phyloP scores from a whole-genome alignment of 2,329 filamentous ascomycete genomes.

The Ophiostoma novo-ulmi region DNA sequence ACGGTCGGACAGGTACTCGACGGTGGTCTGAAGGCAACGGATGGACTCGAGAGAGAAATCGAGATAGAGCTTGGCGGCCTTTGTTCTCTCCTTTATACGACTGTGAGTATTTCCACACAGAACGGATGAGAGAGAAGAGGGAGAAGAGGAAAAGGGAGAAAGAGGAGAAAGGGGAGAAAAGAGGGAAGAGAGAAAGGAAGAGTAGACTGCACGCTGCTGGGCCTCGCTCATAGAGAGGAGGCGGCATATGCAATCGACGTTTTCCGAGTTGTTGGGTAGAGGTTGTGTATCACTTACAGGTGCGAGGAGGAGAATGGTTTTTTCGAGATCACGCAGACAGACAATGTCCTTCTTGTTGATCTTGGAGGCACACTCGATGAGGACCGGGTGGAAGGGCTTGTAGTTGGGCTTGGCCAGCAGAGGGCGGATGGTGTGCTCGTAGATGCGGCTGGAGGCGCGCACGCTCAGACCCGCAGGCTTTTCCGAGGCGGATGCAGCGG shows the following conservation, averaged over 20 bases:
- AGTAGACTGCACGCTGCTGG: constrained; percentile 29
- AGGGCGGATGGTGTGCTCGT: constrained; percentile 71
- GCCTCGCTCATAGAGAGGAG: constrained; percentile 11
- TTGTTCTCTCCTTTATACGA: constrained; percentile 65
- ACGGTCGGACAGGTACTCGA: constrained; percentile 76
- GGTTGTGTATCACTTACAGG: constrained; percentile 66
- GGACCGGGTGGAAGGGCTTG: constrained; percentile 74
- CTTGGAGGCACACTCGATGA: constrained; percentile 70
- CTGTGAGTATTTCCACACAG: constrained; percentile 58
- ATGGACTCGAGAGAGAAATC: constrained; percentile 88
- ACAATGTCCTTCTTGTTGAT: constrained; percentile 81
- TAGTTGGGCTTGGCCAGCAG: constrained; percentile 67
- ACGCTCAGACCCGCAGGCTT: constrained; percentile 59
- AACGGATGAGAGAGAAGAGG: constrained; percentile 40
- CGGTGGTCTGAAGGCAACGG: constrained; percentile 81
- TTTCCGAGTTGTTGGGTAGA: not conserved
- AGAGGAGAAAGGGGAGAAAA: not conserved
- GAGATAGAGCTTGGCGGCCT: constrained; percentile 66
- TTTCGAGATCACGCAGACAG: constrained; percentile 89
- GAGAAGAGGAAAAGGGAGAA: constrained; percentile 30
- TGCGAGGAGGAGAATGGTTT: constrained; percentile 84
- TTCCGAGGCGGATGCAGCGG: constrained; percentile 41
- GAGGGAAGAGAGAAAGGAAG: constrained; percentile 35
- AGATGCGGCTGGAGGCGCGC: constrained; percentile 70
- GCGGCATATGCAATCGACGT: constrained; percentile 12